These are phyloP conservation scores for Eimeria maxima DNA, from an alignment of 169 alveolate genomes.

Conservation along the genomic window DNA sequence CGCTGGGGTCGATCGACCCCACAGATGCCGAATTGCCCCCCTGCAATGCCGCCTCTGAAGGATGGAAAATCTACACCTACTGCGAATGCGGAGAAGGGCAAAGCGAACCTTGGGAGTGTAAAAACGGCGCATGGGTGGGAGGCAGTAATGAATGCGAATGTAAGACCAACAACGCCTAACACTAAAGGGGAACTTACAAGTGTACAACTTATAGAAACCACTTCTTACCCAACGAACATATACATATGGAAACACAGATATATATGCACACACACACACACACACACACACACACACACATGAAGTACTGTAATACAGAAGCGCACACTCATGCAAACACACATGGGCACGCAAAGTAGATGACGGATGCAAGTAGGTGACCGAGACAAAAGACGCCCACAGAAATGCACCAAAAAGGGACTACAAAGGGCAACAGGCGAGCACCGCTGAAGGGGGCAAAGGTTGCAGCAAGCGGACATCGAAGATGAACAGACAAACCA, in stretches of 20 bases:
- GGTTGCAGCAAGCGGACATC: neutral
- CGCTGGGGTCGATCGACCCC: slow-evolving; percentile 56
- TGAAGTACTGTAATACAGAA: neutral
- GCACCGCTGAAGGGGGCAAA: neutral
- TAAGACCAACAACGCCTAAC: neutral
- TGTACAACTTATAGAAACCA: neutral
- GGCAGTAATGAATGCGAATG: slow-evolving; percentile 44
- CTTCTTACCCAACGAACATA: too few relatives aligned
- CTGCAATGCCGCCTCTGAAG: slow-evolving; percentile 31
- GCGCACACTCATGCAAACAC: too few relatives aligned
- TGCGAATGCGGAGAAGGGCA: slow-evolving; percentile 31
- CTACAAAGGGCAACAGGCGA: neutral
- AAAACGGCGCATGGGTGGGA: slow-evolving; percentile 22
- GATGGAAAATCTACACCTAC: slow-evolving; percentile 31
- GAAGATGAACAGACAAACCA: neutral
- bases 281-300: neutral
- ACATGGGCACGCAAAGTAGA: too few relatives aligned
- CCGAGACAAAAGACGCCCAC: too few relatives aligned
- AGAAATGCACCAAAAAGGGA: too few relatives aligned
- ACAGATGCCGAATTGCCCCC: slow-evolving; percentile 71
- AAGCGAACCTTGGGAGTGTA: neutral
- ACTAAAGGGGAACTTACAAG: neutral
- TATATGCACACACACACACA: neutral
- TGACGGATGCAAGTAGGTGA: too few relatives aligned
- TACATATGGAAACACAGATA: too few relatives aligned